These are phyloP conservation scores for Pseudogymnoascus sp. DNA, from an alignment of 2,329 filamentous ascomycete genomes.

Conservation along the genomic window DNA sequence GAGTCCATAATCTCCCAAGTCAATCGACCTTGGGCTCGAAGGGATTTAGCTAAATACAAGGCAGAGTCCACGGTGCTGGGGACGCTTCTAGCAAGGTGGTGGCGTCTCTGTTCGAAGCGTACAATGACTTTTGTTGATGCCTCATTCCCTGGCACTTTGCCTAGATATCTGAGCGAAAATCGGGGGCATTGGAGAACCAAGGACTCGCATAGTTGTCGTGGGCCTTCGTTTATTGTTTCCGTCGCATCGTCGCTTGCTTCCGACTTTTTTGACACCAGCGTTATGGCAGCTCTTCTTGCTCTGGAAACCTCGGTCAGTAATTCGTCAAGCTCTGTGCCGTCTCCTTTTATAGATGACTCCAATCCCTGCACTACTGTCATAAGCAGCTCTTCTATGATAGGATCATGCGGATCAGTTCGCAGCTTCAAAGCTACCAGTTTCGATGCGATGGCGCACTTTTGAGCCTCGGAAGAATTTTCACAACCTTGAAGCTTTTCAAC, in stretches of 20 bases:
- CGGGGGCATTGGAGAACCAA: conserved; percentile 52
- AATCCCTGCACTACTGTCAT: conserved; percentile 44
- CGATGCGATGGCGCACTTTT: conserved; percentile 42
- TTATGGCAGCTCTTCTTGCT: conserved; percentile 46
- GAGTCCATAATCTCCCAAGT: conserved; percentile 50
- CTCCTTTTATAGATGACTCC: conserved; percentile 52
- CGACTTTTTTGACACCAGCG: conserved; percentile 32
- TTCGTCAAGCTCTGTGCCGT: conserved; percentile 51
- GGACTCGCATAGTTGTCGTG: conserved; percentile 39
- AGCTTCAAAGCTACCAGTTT: conserved; percentile 47
- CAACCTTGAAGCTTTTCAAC: conserved; percentile 34
- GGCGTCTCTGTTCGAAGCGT: conserved; percentile 53
- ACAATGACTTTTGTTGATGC: conserved; percentile 48
- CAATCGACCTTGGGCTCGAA: conserved; percentile 39
- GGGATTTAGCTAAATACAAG: conserved; percentile 46
- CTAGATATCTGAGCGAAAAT: conserved; percentile 54
- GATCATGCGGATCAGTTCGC: conserved; percentile 33
- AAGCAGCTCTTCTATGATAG: conserved; percentile 36
- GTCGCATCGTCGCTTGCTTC: conserved; percentile 11
- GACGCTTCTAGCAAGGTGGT: conserved; percentile 38
- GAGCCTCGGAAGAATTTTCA: conserved; percentile 23
- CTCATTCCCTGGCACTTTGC: conserved; percentile 44
- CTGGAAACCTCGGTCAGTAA: conserved; percentile 48
- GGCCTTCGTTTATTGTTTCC: conserved; percentile 12
- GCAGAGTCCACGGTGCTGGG: conserved; percentile 52